These are phyloP conservation scores for Sisymbrium altissimum DNA, from an alignment of 345 rosid genomes.

Conservation along the genomic window DNA sequence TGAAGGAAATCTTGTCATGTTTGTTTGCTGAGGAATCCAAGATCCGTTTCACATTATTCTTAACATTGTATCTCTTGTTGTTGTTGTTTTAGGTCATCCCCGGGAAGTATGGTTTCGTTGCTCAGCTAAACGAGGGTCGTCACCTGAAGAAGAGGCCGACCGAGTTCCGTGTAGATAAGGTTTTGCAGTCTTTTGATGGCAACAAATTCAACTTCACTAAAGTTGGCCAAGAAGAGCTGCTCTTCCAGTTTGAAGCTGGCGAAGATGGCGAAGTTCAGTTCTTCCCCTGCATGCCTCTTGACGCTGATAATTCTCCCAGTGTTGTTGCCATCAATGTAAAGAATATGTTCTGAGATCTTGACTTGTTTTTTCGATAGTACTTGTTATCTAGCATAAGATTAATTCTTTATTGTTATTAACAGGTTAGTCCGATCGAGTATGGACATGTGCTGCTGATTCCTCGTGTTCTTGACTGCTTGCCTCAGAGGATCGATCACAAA, in stretches of 20 bases:
- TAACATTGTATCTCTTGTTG: background rate
- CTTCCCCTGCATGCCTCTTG: slow-evolving; percentile 66
- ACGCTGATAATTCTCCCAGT: slow-evolving; percentile 72
- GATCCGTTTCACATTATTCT: background rate
- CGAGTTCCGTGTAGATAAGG: slow-evolving; percentile 93
- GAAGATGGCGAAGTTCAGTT: slow-evolving; percentile 72
- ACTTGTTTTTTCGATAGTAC: background rate
- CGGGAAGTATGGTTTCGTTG: slow-evolving; percentile 85
- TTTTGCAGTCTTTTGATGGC: slow-evolving; percentile 91
- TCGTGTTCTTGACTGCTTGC: slow-evolving; percentile 85
- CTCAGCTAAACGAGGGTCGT: slow-evolving; percentile 98
- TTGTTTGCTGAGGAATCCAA: slow-evolving; percentile 4
- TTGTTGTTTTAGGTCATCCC: slow-evolving; percentile 68
- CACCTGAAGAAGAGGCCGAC: slow-evolving; percentile 99
- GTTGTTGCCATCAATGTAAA: slow-evolving; percentile 95
- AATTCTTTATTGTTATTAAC: slow-evolving; percentile 17
- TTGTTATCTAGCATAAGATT: background rate
- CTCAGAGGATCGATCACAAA: slow-evolving; percentile 91
- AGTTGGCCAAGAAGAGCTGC: slow-evolving; percentile 97
- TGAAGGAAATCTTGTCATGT: background rate
- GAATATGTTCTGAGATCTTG: background rate
- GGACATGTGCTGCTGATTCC: slow-evolving; percentile 98
- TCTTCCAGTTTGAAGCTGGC: slow-evolving; percentile 90
- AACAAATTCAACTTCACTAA: slow-evolving; percentile 96
- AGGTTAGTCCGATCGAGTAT: slow-evolving; percentile 99